phyloP scores from a whole-genome alignment of 345 rosid species.

The Nasturtium officinale region DNA sequence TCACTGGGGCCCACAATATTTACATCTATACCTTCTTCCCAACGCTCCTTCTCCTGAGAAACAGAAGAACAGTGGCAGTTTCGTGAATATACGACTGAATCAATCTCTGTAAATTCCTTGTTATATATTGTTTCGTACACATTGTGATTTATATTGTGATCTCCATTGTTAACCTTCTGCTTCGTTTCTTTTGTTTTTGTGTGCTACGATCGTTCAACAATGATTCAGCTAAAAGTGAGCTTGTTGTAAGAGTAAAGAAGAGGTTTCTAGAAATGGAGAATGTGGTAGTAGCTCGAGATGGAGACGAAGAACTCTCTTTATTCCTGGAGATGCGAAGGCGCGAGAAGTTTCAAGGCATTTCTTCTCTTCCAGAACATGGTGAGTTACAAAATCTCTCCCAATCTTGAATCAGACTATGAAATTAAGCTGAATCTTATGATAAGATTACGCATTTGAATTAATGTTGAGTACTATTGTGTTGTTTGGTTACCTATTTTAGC shows the following conservation, averaged over 20 bases:
- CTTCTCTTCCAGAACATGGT: conserved; percentile 47
- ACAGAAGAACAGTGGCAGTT: conserved; percentile 33
- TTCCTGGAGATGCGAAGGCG: conserved; percentile 81
- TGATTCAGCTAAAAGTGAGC: neutral
- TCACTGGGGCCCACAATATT: conserved; percentile 27
- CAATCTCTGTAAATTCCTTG: conserved; percentile 12
- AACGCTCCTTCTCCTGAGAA: conserved; percentile 33
- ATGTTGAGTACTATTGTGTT: neutral
- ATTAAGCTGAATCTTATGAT: conserved; percentile 15
- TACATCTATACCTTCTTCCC: conserved; percentile 28
- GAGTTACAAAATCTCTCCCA: conserved; percentile 34
- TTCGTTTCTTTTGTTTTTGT: neutral
- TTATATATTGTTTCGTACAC: too few relatives aligned
- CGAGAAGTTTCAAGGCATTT: conserved; percentile 56
- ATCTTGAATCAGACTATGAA: neutral
- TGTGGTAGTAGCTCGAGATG: conserved; percentile 56
- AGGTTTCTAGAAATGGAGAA: conserved; percentile 28
- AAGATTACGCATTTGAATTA: neutral
- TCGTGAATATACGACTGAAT: conserved; percentile 21
- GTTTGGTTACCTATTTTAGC: conserved; percentile 12
- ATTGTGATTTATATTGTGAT: neutral
- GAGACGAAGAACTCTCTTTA: conserved; percentile 74
- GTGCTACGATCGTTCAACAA: neutral
- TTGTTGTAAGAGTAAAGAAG: neutral
- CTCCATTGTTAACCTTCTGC: neutral